Percentiles rank a stretch among this genome's conserved stretches.
phyloP scores from a whole-genome alignment of 2,329 filamentous ascomycete species.

The Neofusicoccum kwambonambiense region DNA sequence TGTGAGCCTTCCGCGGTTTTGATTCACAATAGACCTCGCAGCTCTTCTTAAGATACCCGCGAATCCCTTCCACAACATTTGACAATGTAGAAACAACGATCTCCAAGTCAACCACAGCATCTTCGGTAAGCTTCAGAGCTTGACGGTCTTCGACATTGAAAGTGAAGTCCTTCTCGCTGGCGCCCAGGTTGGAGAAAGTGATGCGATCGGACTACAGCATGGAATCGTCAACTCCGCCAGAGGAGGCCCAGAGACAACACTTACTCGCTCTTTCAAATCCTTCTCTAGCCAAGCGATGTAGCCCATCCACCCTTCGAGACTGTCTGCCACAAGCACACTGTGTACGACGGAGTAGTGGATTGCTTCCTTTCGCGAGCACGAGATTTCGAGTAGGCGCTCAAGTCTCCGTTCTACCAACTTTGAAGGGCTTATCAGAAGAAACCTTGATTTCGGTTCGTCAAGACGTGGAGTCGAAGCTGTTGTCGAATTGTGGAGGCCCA shows the following conservation, averaged over 20 bases:
- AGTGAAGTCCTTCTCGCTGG: neutral
- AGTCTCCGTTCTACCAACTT: neutral
- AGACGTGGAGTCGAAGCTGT: too few relatives aligned
- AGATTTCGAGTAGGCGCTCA: neutral
- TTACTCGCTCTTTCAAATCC: slow-evolving; percentile 13
- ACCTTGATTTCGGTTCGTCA: neutral
- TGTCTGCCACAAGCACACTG: neutral
- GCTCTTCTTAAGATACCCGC: neutral
- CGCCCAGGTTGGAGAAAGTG: neutral
- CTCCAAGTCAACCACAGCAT: slow-evolving; percentile 12
- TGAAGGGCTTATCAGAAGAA: slow-evolving; percentile 17
- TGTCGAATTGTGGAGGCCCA: neutral
- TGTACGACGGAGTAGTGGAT: too few relatives aligned
- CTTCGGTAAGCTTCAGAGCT: slow-evolving; percentile 17
- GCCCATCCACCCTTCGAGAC: slow-evolving; percentile 13
- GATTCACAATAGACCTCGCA: neutral
- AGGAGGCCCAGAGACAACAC: neutral
- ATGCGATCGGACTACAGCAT: neutral
- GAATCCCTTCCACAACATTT: neutral
- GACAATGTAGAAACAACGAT: slow-evolving; percentile 14
- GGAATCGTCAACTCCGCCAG: too few relatives aligned
- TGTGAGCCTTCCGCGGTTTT: neutral
- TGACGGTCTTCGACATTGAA: slow-evolving; percentile 20
- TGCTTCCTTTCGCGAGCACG: too few relatives aligned
- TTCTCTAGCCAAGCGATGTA: slow-evolving; percentile 20